Percentiles rank a stretch among this genome's conserved stretches.
Evolutionary conservation across 2,329 filamentous ascomycete genomes (phyloP).

Genomic region (Ceratocystis lukuohia): DNA sequence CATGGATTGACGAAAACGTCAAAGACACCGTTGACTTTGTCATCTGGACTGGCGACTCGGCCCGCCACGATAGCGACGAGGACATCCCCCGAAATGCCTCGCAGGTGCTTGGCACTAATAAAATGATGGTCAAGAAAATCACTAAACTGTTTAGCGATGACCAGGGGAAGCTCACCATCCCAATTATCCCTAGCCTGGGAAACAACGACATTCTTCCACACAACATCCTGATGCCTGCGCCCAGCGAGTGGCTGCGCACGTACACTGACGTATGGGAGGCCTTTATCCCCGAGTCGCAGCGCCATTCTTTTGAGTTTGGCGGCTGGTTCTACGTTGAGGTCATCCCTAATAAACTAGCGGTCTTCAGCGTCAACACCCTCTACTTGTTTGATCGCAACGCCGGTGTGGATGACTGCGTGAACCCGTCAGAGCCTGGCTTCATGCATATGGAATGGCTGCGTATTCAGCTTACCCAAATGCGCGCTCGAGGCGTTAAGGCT

Average conservation of each 20-base stretch:
- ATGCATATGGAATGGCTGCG: constrained; percentile 94
- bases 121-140: constrained; percentile 62
- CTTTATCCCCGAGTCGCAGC: constrained; percentile 86
- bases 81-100: constrained; percentile 57
- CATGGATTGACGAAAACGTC: constrained; percentile 70
- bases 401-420: constrained; percentile 78
- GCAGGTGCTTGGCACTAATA: constrained; percentile 69
- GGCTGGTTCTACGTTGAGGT: constrained; percentile 94
- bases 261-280: constrained; percentile 68
- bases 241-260: constrained; percentile 69
- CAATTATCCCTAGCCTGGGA: constrained; percentile 79
- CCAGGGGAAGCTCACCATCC: constrained; percentile 49
- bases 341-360: constrained; percentile 68
- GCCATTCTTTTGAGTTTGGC: constrained; percentile 78
- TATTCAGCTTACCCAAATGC: constrained; percentile 71
- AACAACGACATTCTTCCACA: constrained; percentile 98
- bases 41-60: constrained; percentile 84
- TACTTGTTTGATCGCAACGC: constrained; percentile 93
- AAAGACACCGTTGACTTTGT: constrained; percentile 76
- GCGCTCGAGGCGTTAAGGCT: constrained; percentile 77
- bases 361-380: constrained; percentile 90
- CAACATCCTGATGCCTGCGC: constrained; percentile 77
- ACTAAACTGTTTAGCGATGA: constrained; percentile 54
- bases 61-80: constrained; percentile 80
- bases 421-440: constrained; percentile 71